Base-by-base conservation (phyloP, 352 stramenopile species). In the Phytophthora syringae region DNA sequence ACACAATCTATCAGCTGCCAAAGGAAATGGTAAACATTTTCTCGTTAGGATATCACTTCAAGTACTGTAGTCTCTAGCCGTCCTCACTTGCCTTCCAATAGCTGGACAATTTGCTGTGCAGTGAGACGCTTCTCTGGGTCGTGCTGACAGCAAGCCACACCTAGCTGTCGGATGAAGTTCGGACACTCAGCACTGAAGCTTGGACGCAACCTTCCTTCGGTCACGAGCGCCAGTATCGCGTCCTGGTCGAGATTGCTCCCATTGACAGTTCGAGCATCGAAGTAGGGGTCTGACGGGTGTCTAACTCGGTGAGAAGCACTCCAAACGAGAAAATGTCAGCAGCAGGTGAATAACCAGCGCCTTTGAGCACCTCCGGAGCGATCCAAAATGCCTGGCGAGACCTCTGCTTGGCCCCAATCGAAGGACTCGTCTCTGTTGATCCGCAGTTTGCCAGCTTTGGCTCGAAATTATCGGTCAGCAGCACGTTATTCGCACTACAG, bases 291-390 rank as follows among this genome's bases (percentile, higher is more conserved):
- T 61, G 18, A 6, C 65, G 69, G 1, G 65, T 70, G 27, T 88
- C 81, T 21, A 88, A 34, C 37, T 86, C 76, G 18, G 47, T 27
- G 2, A 88, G 57, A 7, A 89, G 72, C 30, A 80, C 75, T 40
- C 81, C 81, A 22, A 87, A 86, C 27, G 81, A 64, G 60, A 81
- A 90, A 48, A 90, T 79, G 48, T 90, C 81, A 10, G 78, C 61
- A 43, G 84, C 79, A 21, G 83, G 64, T 0, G 76, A 85, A 24
- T 72, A 74, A 15, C 74, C 50, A 16, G 70, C 71, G n/a, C 84
- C 84, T 1, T 74, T 58, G 22, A 90, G 60, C 32, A 90, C 78
- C 53, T 92, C 84, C 0, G 84, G 84, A 1, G 84, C 74, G 0
- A 77, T 43, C 70, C 70, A 78, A 15, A 60, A 70, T 2, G 47